Conservation (phyloP, 202 grass and related monocot species). For the Musa balbisiana region DNA sequence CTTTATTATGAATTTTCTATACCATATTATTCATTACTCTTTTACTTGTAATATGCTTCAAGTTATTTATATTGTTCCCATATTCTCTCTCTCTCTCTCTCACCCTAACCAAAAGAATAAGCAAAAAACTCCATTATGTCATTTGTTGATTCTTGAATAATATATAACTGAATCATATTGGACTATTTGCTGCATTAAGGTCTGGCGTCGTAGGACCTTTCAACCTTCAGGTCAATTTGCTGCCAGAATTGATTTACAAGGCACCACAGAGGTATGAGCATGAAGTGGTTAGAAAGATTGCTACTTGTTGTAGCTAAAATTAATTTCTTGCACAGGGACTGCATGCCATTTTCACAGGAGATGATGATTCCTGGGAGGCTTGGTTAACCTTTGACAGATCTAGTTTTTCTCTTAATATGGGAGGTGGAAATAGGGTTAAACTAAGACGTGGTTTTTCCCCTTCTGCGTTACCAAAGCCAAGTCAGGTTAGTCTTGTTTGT, state of each 20-base stretch:
- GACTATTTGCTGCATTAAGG: slow-evolving; percentile 37
- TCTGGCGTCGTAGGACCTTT: slow-evolving; percentile 82
- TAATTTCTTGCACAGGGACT: slow-evolving; percentile 36
- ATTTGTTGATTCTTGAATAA: too few species aligned
- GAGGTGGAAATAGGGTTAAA: slow-evolving; percentile 64
- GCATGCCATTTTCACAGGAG: slow-evolving; percentile 90
- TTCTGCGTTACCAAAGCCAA: slow-evolving; percentile 60
- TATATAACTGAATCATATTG: neutral
- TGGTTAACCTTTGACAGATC: slow-evolving; percentile 62
- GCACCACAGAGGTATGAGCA: slow-evolving; percentile 49
- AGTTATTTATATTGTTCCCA: too few species aligned
- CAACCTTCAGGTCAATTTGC: slow-evolving; percentile 93
- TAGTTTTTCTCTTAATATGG: slow-evolving; percentile 35
- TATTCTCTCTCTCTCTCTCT: too few species aligned
- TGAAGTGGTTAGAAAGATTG: neutral
- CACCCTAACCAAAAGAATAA: too few species aligned
- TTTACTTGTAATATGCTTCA: too few species aligned
- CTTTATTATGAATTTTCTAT: too few species aligned
- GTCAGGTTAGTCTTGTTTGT: slow-evolving; percentile 46
- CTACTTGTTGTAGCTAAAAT: slow-evolving; percentile 21
- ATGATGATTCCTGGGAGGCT: slow-evolving; percentile 89
- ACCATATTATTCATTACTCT: too few species aligned
- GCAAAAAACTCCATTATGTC: too few species aligned
- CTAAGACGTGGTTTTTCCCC: slow-evolving; percentile 77
- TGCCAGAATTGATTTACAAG: slow-evolving; percentile 71